These are phyloP conservation scores for Leucocoprinus leucothites DNA, from an alignment of 768 basidiomycete genomes.

Conservation along the genomic window DNA sequence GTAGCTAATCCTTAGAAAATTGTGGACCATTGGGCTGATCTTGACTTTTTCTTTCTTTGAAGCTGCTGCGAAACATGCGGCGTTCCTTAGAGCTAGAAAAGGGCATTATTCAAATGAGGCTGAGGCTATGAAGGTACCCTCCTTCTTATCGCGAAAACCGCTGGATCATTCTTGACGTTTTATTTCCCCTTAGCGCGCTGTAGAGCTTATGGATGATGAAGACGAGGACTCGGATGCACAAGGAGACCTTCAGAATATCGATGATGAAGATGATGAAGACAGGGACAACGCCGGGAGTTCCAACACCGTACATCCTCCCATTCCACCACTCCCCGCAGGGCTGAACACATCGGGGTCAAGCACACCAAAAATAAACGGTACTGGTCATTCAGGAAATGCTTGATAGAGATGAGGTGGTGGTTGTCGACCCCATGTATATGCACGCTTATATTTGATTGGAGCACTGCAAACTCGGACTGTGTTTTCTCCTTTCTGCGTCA, in stretches of 20 bases:
- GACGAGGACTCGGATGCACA: slow-evolving; percentile 47
- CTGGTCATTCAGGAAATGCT: slow-evolving; percentile 14
- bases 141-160: neutral
- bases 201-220: slow-evolving; percentile 59
- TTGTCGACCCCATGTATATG: neutral
- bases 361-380: slow-evolving; percentile 25
- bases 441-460: neutral
- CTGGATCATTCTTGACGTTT: slow-evolving; percentile 7
- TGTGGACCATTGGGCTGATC: neutral
- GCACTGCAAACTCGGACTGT: too few species aligned
- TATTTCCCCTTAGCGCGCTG: slow-evolving; percentile 49
- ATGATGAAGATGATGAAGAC: slow-evolving; percentile 22
- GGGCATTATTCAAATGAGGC: slow-evolving; percentile 90
- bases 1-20: slow-evolving; percentile 20
- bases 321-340: slow-evolving; percentile 4
- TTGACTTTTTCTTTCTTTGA: neutral
- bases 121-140: slow-evolving; percentile 87
- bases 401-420: neutral
- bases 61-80: slow-evolving; percentile 84
- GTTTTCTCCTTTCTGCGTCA: too few species aligned
- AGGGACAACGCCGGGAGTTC: neutral
- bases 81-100: slow-evolving; percentile 75
- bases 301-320: slow-evolving; percentile 1
- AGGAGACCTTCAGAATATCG: slow-evolving; percentile 21
- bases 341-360: neutral